Conservation (phyloP, 1,284 basidiomycete species). For the Schizopora paradoxa region DNA sequence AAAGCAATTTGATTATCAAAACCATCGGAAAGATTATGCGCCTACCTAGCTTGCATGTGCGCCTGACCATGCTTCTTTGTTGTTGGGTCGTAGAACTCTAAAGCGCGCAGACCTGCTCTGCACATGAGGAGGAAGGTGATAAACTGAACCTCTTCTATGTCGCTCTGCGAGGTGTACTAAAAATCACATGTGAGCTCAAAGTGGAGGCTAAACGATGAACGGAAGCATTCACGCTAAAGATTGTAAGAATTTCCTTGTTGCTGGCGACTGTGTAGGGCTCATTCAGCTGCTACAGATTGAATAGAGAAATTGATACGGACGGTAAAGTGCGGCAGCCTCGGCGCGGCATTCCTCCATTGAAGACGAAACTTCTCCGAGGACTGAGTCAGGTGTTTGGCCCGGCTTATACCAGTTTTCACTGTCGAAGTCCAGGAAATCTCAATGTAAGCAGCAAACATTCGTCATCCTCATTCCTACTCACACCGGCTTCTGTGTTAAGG, state of each 20-base stretch:
- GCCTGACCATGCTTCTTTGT: slow-evolving; percentile 83
- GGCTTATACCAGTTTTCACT: slow-evolving; percentile 67
- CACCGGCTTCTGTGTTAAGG: slow-evolving; percentile 77
- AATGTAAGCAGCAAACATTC: neutral
- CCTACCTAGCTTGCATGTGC: slow-evolving; percentile 84
- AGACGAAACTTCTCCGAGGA: slow-evolving; percentile 78
- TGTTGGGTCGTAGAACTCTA: slow-evolving; percentile 79
- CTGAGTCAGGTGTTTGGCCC: slow-evolving; percentile 73
- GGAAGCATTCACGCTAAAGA: slow-evolving; percentile 53
- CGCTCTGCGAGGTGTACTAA: slow-evolving; percentile 62
- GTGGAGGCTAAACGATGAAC: neutral
- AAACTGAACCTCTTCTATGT: slow-evolving; percentile 73
- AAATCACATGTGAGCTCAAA: slow-evolving; percentile 4
- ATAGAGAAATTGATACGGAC: slow-evolving; percentile 36
- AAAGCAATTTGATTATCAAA: neutral
- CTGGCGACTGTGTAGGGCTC: slow-evolving; percentile 30
- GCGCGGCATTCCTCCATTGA: slow-evolving; percentile 87
- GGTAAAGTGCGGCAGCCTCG: slow-evolving; percentile 73
- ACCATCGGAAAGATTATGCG: slow-evolving; percentile 4
- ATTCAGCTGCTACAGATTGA: neutral
- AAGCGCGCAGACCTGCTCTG: slow-evolving; percentile 70
- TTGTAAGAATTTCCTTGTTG: slow-evolving; percentile 66
- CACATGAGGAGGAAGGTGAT: slow-evolving; percentile 82
- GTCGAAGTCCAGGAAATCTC: slow-evolving; percentile 1
- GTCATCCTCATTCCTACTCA: slow-evolving; percentile 37